Evolutionary conservation across 345 rosid genomes (phyloP), one percentile per base, ranked within the genome.

Genomic region (Linum usitatissimum): DNA sequence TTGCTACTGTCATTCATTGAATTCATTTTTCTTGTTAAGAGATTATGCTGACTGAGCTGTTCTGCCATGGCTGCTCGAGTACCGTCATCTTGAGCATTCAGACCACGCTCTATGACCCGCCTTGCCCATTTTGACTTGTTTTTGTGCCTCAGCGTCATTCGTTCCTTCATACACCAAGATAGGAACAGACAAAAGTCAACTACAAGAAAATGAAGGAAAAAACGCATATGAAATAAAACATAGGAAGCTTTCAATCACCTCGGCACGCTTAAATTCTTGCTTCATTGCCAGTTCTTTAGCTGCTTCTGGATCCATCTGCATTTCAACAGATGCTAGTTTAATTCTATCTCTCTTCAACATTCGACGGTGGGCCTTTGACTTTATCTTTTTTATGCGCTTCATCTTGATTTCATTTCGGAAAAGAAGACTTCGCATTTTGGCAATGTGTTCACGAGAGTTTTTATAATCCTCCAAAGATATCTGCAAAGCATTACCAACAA

Each of bases 381-480:
- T 87, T 13, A 93, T 93, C 74, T 87, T 93, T 78, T 87, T 93
- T 18, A 90, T 67, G 36, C 85, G 87, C 76, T 90, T 90, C 68
- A 77, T 73, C 78, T 90, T 93, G 71, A 84, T 53, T 71, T 93
- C 99, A 62, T 93, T 96, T 23, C 81, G 91, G 70, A 87, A 93
- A 68, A 93, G 92, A 68, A 93, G 85, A 71, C 81, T 82, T 67
- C 96, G 86, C 87, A 87, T 84, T 77, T 87, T 93, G 39, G 97
- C 94, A 39, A 80, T 69, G 61, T 79, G 87, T 75, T 84, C 34
- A 59, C 76, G 82, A 65, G 73, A 65, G 60, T 77, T 81, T 62
- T 70, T 72, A 66, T 83, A 84, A 66, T 90, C 97, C 83, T 90
- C 96, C 64, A 73, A 61, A 28, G 99, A 85, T 67, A 81, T 75